Conservation (phyloP, 148 eudicot species). For the Camellia lanceoleosa region DNA sequence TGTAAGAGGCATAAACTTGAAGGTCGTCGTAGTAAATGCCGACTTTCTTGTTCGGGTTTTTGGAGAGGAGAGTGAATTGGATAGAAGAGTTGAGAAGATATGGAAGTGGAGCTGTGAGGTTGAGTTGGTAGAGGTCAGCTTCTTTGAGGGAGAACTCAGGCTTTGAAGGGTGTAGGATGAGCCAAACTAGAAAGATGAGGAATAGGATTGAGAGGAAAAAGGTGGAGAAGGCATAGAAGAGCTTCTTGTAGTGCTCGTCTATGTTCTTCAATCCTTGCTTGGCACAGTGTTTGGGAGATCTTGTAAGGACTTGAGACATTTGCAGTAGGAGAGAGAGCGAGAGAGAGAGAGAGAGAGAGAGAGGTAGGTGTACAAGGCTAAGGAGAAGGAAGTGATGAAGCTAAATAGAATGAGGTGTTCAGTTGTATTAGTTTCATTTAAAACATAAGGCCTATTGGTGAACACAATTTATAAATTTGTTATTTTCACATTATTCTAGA, state of each 20-base stretch:
- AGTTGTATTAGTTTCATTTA: too few relatives aligned
- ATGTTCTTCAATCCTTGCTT: slow-evolving; percentile 45
- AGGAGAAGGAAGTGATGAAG: slow-evolving; percentile 20
- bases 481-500: too few relatives aligned
- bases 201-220: slow-evolving; percentile 49
- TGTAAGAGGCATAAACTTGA: slow-evolving; percentile 62
- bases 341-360: slow-evolving; percentile 11
- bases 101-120: slow-evolving; percentile 46
- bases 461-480: too few relatives aligned
- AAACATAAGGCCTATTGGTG: too few relatives aligned
- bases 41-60: slow-evolving; percentile 72
- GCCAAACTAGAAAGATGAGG: slow-evolving; percentile 61
- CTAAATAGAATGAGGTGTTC: not conserved
- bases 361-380: slow-evolving; percentile 20
- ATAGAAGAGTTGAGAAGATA: slow-evolving; percentile 69
- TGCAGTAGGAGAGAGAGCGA: slow-evolving; percentile 20
- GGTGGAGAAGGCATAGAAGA: slow-evolving; percentile 52
- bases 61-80: slow-evolving; percentile 54
- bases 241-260: slow-evolving; percentile 53
- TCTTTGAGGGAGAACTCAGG: slow-evolving; percentile 68
- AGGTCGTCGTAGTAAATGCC: slow-evolving; percentile 74
- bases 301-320: slow-evolving; percentile 63
- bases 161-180: slow-evolving; percentile 72
- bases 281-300: slow-evolving; percentile 84
- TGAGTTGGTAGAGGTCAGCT: slow-evolving; percentile 59